Conservation (phyloP, 192 early-diverging fungal species). For the Endogone sp. region DNA sequence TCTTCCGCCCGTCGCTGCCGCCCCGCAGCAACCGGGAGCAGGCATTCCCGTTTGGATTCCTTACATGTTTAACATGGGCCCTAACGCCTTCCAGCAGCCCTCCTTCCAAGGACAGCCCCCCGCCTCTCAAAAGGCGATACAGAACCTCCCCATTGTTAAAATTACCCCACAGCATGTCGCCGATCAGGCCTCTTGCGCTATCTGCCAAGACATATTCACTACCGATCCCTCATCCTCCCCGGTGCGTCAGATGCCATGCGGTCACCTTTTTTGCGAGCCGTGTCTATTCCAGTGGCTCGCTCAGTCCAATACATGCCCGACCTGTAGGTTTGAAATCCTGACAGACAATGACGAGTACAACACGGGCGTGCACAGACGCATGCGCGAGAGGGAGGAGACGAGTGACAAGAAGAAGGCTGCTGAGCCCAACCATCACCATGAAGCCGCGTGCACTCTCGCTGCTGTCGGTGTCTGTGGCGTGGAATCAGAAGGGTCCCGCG, state of each 20-base stretch:
- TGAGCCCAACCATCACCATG: background rate
- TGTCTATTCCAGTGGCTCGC: conserved; percentile 30
- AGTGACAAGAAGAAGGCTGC: background rate
- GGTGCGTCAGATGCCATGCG: conserved; percentile 29
- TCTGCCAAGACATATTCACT: conserved; percentile 15
- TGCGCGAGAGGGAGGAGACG: conserved; percentile 19
- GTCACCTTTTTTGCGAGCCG: conserved; percentile 29
- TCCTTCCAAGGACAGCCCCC: conserved; percentile 26
- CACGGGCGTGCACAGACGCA: conserved; percentile 10
- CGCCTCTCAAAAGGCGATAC: conserved; percentile 19
- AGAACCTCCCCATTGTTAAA: conserved; percentile 6
- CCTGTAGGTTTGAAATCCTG: conserved; percentile 30
- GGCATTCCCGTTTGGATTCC: background rate
- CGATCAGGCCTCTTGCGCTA: conserved; percentile 6
- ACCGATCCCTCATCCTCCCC: background rate
- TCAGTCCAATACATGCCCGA: conserved; percentile 29
- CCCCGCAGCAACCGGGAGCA: background rate
- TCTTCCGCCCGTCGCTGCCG: too few relatives aligned
- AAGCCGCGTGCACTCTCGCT: background rate
- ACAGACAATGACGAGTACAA: conserved; percentile 37
- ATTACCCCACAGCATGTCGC: conserved; percentile 1
- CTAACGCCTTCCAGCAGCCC: background rate
- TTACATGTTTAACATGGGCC: background rate
- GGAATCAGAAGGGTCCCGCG: background rate
- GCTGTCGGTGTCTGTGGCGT: background rate